Evolutionary conservation across 257 asterid species (phyloP), one percentile per base, ranked within the genome.

Genomic region (Hygrophila difformis): DNA sequence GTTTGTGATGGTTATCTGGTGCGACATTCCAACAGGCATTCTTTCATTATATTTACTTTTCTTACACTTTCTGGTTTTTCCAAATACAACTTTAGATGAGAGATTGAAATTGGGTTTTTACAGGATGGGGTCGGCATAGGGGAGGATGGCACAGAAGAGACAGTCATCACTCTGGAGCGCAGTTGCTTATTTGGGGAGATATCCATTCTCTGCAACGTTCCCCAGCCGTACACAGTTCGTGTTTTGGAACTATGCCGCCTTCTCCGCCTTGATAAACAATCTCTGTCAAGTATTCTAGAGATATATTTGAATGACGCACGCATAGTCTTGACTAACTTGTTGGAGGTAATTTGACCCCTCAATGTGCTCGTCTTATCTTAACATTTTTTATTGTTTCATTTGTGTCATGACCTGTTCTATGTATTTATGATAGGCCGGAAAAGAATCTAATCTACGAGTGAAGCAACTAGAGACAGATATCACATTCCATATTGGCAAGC

Each of bases 151-250:
- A 18, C 60, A 44, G 96, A 79, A 67, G 94, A 82, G 10, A 73
- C 76, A 0, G 65, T 68, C 37, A 59, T 91, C 8, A 66, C 51
- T 60, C 67, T 89, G 14, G 78, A 79, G 65, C 79, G 72, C 6
- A 62, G 70, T 66, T 72, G 79, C 63, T 69, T 61, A 56, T 82
- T 85, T 39, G 98, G 98, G 44, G 88, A 76, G 40, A 62, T 82
- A 55, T 74, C 98, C 48, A 66, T 85, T 24, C 83, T 89, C 37
- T 85, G 96, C 77, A 89, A 89, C 70, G 66, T 89, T 56, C 96
- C 96, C 53, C 98, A 89, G 71, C 96, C 96, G 21, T 85, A 77
- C 45, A 79, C 98, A n/a, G 85, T 89, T 43, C 93, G 93, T 5
- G 98, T 85, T 12, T 68, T 78, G 41, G 94, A 82, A 62, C 59